Evolutionary conservation across 1,284 basidiomycete genomes (phyloP), one percentile per base, ranked within the genome.

Genomic region (Cryptococcus wingfieldii): DNA sequence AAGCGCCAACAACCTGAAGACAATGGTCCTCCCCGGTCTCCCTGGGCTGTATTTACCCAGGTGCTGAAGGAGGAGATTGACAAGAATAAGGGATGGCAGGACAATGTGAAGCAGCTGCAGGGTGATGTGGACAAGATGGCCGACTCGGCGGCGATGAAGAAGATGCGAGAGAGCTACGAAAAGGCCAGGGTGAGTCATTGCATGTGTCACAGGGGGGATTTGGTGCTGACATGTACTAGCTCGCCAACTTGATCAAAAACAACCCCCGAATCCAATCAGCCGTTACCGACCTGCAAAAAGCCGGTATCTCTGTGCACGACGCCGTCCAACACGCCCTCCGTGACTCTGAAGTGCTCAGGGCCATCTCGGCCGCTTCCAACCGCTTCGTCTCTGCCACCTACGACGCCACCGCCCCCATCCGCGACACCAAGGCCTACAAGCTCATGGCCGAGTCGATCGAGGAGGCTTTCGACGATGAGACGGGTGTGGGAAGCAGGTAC

Each of bases 91-190:
- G 94, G 95, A 73, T 81, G 96, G 55, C 92, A 96, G 79, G 91
- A 97, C 50, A 96, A 95, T 78, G 88, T 98, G 57, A 93, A 92
- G 79, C 92, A 96, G 78, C 83, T 98, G 34, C 90, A 95, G 77
- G 96, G 96, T 65, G 92, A 98, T 75, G 95, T 96, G 39, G 90
- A 91, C 79, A 97, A 97, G 79, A 79, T 97, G 51, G 94, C 96
- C 79, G 95, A 98, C 74, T 90, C 88, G 54, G 92, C 95, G 74
- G 88, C 94, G n/a, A 89, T 98, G 90, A 91, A 90, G 80, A 83
- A 82, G 66, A 91, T 92, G 13, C 82, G 84, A 69, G 90, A 89
- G 49, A 86, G 90, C 57, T 98, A 98, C 78, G 95, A 98, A 79
- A 85, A 89, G 59, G 90, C 92, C 12, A 84, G 94, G 78, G 93